A percentile compares a stretch with the other conserved stretches of the same genome.
Conservation (phyloP, 108 stramenopile species). For the Fragilariopsis cylindrus region DNA sequence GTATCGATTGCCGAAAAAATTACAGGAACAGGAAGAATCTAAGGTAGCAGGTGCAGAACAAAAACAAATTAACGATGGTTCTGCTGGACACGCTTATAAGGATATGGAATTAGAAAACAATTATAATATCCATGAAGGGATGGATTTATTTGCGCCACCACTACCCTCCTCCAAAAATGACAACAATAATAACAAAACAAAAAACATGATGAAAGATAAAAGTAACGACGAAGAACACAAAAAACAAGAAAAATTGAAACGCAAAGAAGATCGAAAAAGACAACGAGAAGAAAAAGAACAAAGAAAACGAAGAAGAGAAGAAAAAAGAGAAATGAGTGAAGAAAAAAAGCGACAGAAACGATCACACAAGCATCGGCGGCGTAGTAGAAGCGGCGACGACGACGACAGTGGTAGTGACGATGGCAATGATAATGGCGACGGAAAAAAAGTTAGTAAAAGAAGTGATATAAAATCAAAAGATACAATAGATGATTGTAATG, state of each 20-base stretch:
- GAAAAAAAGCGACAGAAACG: conserved; percentile 17
- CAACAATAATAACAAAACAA: conserved; percentile 7
- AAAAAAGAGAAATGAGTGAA: conserved; percentile 7
- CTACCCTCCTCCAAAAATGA: not conserved
- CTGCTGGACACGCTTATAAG: conserved; percentile 89
- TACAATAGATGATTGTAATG: not conserved
- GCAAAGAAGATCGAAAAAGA: conserved; percentile 22
- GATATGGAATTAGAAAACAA: conserved; percentile 76
- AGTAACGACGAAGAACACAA: conserved; percentile 19
- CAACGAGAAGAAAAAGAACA: conserved; percentile 18
- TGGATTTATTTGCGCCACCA: conserved; percentile 85
- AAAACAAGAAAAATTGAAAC: conserved; percentile 24
- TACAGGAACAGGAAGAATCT: conserved; percentile 83
- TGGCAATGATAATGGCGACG: not conserved
- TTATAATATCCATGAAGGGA: conserved; percentile 78
- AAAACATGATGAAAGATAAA: conserved; percentile 5
- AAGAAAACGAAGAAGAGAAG: conserved; percentile 4
- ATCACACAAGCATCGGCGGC: not conserved
- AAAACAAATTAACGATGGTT: conserved; percentile 16
- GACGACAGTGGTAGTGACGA: not conserved
- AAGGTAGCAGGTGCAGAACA: not conserved
- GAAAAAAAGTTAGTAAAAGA: not conserved
- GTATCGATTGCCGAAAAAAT: conserved; percentile 92
- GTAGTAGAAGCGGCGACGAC: not conserved
- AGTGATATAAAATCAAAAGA: not conserved